phyloP scores from a whole-genome alignment of 179 eudicot species.

The Silene vulgaris region DNA sequence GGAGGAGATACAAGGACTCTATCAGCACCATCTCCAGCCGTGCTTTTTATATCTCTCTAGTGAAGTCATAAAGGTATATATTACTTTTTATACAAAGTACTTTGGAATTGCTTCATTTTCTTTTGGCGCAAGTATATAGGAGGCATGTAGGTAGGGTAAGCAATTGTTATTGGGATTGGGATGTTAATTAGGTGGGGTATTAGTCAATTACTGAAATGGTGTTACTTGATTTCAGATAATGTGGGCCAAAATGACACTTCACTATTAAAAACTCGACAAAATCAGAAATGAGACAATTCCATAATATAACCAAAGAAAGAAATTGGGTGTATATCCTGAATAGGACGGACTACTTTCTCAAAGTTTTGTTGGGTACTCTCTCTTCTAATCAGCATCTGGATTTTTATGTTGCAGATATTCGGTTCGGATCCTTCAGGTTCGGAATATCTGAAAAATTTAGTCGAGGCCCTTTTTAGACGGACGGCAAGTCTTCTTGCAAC shows the following conservation, averaged over 20 bases:
- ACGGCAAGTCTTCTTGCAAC: conserved; percentile 72
- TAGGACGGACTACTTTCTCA: conserved; percentile 5
- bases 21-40: conserved; percentile 86
- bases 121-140: not conserved
- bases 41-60: conserved; percentile 98
- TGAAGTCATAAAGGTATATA: conserved; percentile 88
- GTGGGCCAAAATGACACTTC: not conserved
- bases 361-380: conserved; percentile 14
- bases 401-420: conserved; percentile 64
- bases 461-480: conserved; percentile 83
- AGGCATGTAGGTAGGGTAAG: not conserved
- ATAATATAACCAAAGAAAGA: not conserved
- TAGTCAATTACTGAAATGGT: too few species aligned
- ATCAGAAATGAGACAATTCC: not conserved
- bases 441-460: conserved; percentile 60
- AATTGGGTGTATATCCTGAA: not conserved
- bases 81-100: not conserved
- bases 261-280: too few species aligned
- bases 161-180: too few species aligned
- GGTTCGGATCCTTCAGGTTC: conserved; percentile 95
- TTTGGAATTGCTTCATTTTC: not conserved
- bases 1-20: conserved; percentile 87
- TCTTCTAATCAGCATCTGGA: not conserved
- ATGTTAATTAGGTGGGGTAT: too few species aligned
- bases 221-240: too few species aligned